A percentile compares a stretch with the other conserved stretches of the same genome.
Conservation (phyloP, 257 asterid species). For the Avicennia marina region DNA sequence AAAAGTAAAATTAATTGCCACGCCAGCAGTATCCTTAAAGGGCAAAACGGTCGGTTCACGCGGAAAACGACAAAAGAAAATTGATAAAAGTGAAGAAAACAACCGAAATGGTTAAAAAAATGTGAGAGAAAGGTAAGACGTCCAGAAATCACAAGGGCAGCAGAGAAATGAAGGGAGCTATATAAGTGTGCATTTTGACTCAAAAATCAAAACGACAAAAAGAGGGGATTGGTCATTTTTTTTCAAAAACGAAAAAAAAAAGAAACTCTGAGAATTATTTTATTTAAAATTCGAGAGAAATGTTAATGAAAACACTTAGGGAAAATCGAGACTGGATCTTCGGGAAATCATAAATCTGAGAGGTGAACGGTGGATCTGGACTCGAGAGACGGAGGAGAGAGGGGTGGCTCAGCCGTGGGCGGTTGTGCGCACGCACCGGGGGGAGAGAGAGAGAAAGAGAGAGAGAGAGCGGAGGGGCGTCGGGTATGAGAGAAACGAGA, state of each 20-base stretch:
- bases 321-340: conserved; percentile 1
- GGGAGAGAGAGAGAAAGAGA: neutral
- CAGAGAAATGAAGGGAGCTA: neutral
- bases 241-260: neutral
- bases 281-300: conserved; percentile 12
- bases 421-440: neutral
- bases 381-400: conserved; percentile 11
- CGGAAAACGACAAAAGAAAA: neutral
- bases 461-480: conserved; percentile 1
- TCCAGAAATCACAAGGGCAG: conserved; percentile 14
- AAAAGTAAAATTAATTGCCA: conserved; percentile 15
- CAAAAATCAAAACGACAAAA: too few species aligned
- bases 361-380: conserved; percentile 21
- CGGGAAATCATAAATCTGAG: conserved; percentile 13
- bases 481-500: neutral
- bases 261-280: neutral
- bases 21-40: conserved; percentile 29
- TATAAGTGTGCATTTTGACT: conserved; percentile 7
- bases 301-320: conserved; percentile 5
- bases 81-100: neutral
- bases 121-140: neutral
- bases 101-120: conserved; percentile 18
- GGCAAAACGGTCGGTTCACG: conserved; percentile 17
- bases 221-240: too few species aligned
- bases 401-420: conserved; percentile 24